Evolutionary conservation across 73 alveolate genomes (phyloP).

Genomic region (Paramecium primaurelia): DNA sequence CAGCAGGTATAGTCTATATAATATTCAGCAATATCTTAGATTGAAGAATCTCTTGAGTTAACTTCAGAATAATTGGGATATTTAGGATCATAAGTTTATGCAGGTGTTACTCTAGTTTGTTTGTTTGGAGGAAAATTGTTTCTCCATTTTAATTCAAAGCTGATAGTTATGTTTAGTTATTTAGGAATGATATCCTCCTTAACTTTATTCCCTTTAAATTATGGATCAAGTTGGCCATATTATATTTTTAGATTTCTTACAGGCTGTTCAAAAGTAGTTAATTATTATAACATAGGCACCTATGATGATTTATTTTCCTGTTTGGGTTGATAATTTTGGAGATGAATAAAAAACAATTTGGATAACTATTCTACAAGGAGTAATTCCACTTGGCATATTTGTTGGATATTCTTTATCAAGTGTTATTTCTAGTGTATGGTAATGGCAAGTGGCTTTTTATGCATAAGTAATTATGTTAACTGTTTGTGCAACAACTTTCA

Average conservation of each 20-base stretch:
- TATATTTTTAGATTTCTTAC: conserved; percentile 1
- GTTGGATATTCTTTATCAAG: conserved; percentile 50
- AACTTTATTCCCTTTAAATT: background rate
- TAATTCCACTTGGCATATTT: conserved; percentile 55
- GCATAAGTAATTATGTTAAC: background rate
- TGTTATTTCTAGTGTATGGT: conserved; percentile 32
- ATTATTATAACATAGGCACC: conserved; percentile 35
- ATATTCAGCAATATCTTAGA: conserved; percentile 58
- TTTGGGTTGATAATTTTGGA: conserved; percentile 72
- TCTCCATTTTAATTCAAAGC: conserved; percentile 73
- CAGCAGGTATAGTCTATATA: conserved; percentile 66
- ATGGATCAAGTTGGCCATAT: conserved; percentile 9
- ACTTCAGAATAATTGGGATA: conserved; percentile 74
- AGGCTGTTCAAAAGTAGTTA: background rate
- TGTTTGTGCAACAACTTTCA: background rate
- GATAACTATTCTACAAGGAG: conserved; percentile 45
- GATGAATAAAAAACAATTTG: conserved; percentile 36
- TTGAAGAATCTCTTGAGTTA: conserved; percentile 67
- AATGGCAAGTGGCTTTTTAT: background rate
- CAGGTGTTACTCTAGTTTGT: conserved; percentile 75
- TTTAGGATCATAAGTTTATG: conserved; percentile 83
- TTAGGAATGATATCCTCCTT: conserved; percentile 2
- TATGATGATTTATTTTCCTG: conserved; percentile 72
- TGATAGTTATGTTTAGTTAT: conserved; percentile 66
- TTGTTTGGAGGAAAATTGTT: conserved; percentile 78